phyloP scores from a whole-genome alignment of 495 filamentous ascomycete genomes.

The Apiosordaria backusii region DNA sequence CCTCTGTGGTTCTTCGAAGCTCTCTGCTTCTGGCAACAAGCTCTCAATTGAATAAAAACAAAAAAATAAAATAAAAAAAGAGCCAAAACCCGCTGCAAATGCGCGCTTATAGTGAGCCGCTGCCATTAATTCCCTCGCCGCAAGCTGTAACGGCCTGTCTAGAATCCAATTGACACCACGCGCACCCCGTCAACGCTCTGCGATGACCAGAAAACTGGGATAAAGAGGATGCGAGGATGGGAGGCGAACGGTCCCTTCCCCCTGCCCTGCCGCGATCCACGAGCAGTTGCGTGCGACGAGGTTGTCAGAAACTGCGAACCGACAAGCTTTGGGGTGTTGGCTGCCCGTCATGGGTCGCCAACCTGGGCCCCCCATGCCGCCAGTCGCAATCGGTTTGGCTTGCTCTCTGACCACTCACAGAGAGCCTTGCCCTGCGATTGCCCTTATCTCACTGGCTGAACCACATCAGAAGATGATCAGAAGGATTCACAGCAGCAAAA shows the following conservation, averaged over 20 bases:
- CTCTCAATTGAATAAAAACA: background rate
- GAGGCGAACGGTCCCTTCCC: background rate
- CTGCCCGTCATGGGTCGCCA: slow-evolving; percentile 24
- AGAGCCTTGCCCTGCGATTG: slow-evolving; percentile 7
- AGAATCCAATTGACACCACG: slow-evolving; percentile 5
- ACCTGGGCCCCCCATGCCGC: slow-evolving; percentile 24
- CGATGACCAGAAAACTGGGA: background rate
- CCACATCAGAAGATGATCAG: background rate
- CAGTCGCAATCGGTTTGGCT: slow-evolving; percentile 14
- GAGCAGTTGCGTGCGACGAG: background rate
- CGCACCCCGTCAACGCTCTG: background rate
- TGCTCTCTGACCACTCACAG: slow-evolving; percentile 15
- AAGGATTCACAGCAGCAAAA: background rate
- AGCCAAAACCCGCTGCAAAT: background rate
- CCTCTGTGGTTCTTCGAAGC: slow-evolving; percentile 14
- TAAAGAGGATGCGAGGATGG: background rate
- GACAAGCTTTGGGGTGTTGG: slow-evolving; percentile 29
- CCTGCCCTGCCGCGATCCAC: background rate
- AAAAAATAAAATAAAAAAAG: background rate
- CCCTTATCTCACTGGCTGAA: slow-evolving; percentile 13
- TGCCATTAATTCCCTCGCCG: slow-evolving; percentile 6
- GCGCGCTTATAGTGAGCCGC: background rate
- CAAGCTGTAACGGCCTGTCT: slow-evolving; percentile 6
- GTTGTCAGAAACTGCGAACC: slow-evolving; percentile 11
- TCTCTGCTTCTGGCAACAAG: slow-evolving; percentile 1